These are phyloP conservation scores for Diplodia seriata DNA, from an alignment of 2,329 filamentous ascomycete genomes.

Conservation along the genomic window DNA sequence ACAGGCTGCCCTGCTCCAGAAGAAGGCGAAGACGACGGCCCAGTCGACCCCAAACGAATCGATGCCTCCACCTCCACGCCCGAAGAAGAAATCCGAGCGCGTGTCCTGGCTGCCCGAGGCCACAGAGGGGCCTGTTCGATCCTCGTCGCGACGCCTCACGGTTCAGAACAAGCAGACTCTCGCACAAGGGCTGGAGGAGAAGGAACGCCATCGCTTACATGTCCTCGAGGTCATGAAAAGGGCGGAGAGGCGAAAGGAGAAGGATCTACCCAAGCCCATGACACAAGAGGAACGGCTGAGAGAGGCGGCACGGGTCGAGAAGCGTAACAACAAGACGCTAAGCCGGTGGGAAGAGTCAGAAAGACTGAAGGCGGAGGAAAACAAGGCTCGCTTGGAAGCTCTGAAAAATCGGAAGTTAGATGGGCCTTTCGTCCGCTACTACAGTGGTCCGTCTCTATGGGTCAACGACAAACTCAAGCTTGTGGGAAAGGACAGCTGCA, in stretches of 20 bases:
- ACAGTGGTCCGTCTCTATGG: conserved; percentile 90
- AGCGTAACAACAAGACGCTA: conserved; percentile 84
- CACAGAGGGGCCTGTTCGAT: conserved; percentile 67
- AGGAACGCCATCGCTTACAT: conserved; percentile 72
- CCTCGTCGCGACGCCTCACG: conserved; percentile 68
- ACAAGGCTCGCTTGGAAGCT: conserved; percentile 82
- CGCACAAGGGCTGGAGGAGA: conserved; percentile 75
- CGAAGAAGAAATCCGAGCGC: conserved; percentile 74
- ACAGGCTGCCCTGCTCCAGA: conserved; percentile 50
- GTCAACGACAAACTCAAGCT: conserved; percentile 74
- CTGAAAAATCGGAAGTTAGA: conserved; percentile 85
- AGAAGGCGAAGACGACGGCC: conserved; percentile 44
- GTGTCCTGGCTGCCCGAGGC: conserved; percentile 72
- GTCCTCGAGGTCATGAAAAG: conserved; percentile 70
- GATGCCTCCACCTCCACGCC: conserved; percentile 38
- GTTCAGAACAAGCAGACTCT: conserved; percentile 64
- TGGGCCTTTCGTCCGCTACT: conserved; percentile 88
- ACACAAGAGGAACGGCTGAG: conserved; percentile 85
- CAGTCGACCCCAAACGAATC: conserved; percentile 56
- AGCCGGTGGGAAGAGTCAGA: conserved; percentile 95
- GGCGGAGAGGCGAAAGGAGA: conserved; percentile 69
- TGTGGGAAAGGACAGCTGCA: conserved; percentile 61
- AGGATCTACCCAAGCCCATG: conserved; percentile 78
- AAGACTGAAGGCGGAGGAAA: conserved; percentile 83
- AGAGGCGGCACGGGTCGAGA: conserved; percentile 83